Conservation (phyloP, 176 grass and related monocot genomes). For the Rhynchospora breviuscula region DNA sequence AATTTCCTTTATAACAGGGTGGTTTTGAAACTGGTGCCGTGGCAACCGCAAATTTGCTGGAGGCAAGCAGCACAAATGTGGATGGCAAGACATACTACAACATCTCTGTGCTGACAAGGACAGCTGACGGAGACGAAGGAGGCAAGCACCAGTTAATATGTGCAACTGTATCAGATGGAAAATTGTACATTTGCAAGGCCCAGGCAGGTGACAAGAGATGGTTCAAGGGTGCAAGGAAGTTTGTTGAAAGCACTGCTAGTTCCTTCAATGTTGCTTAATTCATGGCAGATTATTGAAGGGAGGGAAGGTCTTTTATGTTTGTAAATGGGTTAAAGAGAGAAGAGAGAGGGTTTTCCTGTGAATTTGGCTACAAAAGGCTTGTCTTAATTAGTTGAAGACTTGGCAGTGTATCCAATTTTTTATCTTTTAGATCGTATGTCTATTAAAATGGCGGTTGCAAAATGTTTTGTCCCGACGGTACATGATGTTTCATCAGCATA, state of each 20-base stretch:
- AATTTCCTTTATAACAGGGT: slow-evolving; percentile 35
- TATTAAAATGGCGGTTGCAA: neutral
- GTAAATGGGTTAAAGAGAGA: slow-evolving; percentile 52
- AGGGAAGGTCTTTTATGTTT: slow-evolving; percentile 43
- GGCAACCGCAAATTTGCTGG: slow-evolving; percentile 80
- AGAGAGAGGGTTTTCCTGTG: slow-evolving; percentile 14
- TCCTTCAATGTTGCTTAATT: slow-evolving; percentile 78
- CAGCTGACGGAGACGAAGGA: slow-evolving; percentile 82
- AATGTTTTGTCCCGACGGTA: neutral
- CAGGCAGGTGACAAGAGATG: slow-evolving; percentile 96
- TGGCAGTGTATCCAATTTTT: slow-evolving; percentile 14
- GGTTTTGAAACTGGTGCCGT: slow-evolving; percentile 73
- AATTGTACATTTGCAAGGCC: slow-evolving; percentile 95
- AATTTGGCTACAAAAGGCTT: slow-evolving; percentile 31
- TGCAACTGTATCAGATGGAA: slow-evolving; percentile 63
- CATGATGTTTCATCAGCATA: neutral
- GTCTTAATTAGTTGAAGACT: slow-evolving; percentile 30
- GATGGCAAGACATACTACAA: slow-evolving; percentile 82
- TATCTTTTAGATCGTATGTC: slow-evolving; percentile 11
- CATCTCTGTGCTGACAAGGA: slow-evolving; percentile 84
- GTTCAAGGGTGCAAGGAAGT: slow-evolving; percentile 93
- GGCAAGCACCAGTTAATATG: slow-evolving; percentile 86
- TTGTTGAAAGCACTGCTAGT: slow-evolving; percentile 54
- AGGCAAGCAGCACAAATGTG: slow-evolving; percentile 39
- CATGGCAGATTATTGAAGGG: neutral